Evolutionary conservation across 768 basidiomycete genomes (phyloP).

Genomic region (Xerocomellus amylosporus): DNA sequence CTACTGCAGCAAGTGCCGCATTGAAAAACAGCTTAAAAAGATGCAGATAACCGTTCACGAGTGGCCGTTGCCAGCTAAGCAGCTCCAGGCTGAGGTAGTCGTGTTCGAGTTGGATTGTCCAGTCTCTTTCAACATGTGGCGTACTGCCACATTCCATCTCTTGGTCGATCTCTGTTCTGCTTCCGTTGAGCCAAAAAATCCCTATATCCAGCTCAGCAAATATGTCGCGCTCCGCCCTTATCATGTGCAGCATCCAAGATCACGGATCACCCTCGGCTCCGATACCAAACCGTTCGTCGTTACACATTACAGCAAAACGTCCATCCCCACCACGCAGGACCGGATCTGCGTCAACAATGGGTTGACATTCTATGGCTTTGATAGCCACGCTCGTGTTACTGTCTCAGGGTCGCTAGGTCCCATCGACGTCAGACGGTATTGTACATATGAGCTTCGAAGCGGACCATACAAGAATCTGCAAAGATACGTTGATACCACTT

Average conservation of each 20-base stretch:
- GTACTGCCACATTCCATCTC: conserved; percentile 38
- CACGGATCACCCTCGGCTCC: conserved; percentile 23
- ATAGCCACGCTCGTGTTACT: conserved; percentile 17
- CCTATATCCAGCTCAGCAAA: conserved; percentile 12
- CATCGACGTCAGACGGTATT: conserved; percentile 19
- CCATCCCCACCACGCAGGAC: conserved; percentile 12
- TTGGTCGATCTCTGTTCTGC: conserved; percentile 36
- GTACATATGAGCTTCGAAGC: conserved; percentile 33
- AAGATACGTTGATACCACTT: conserved; percentile 34
- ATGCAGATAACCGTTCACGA: conserved; percentile 41
- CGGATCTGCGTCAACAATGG: conserved; percentile 35
- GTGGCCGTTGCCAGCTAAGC: conserved; percentile 42
- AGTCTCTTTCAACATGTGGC: conserved; percentile 41
- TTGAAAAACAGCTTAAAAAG: conserved; percentile 12
- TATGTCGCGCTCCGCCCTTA: conserved; percentile 15
- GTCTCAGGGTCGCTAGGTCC: conserved; percentile 6
- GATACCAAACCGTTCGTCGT: conserved; percentile 16
- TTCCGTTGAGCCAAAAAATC: background rate
- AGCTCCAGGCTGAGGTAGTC: conserved; percentile 24
- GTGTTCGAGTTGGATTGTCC: conserved; percentile 46
- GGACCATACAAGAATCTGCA: conserved; percentile 38
- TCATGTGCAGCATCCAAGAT: conserved; percentile 10
- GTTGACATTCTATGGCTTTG: conserved; percentile 32
- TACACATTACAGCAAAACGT: conserved; percentile 11
- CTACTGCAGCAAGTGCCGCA: conserved; percentile 31